A percentile compares a stretch with the other conserved stretches of the same genome.
Conservation (phyloP, 345 rosid genomes). For the Linum lewisii region DNA sequence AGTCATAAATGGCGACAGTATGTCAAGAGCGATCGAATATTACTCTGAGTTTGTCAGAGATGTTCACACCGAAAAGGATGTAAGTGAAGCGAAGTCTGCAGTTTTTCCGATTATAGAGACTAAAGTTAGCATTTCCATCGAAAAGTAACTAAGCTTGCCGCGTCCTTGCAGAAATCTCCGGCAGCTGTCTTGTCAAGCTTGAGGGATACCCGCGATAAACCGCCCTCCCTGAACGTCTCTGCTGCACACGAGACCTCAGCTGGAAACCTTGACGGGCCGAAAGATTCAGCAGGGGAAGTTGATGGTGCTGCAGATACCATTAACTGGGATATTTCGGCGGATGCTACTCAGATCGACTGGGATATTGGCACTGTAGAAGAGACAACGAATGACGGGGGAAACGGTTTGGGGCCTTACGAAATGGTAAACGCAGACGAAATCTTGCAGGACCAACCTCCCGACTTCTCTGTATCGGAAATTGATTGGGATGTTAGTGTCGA, state of each 20-base stretch:
- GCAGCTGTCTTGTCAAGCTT: conserved; percentile 42
- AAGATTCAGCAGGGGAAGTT: conserved; percentile 27
- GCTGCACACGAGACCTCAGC: conserved; percentile 37
- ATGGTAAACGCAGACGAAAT: conserved; percentile 74
- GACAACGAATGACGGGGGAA: conserved; percentile 47
- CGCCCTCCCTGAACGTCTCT: conserved; percentile 65
- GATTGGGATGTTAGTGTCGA: conserved; percentile 92
- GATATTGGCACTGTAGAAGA: conserved; percentile 80
- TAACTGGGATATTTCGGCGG: conserved; percentile 93
- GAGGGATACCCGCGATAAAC: conserved; percentile 63
- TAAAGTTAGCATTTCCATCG: too few relatives aligned
- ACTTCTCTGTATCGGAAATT: conserved; percentile 49
- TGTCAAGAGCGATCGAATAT: conserved; percentile 66
- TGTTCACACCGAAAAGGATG: conserved; percentile 78
- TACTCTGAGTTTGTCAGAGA: conserved; percentile 76
- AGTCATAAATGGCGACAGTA: conserved; percentile 56
- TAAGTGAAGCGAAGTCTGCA: conserved; percentile 25
- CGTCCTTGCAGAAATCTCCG: conserved; percentile 41
- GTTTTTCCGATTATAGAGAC: not conserved
- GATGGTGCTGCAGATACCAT: conserved; percentile 45
- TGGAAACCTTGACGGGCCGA: conserved; percentile 31
- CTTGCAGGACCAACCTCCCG: conserved; percentile 31
- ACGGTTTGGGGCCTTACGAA: conserved; percentile 89
- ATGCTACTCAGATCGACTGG: conserved; percentile 79
- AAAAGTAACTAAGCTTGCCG: too few relatives aligned